Evolutionary conservation across 208 protist species (phyloP).

Genomic region (Trypanosoma theileri): DNA sequence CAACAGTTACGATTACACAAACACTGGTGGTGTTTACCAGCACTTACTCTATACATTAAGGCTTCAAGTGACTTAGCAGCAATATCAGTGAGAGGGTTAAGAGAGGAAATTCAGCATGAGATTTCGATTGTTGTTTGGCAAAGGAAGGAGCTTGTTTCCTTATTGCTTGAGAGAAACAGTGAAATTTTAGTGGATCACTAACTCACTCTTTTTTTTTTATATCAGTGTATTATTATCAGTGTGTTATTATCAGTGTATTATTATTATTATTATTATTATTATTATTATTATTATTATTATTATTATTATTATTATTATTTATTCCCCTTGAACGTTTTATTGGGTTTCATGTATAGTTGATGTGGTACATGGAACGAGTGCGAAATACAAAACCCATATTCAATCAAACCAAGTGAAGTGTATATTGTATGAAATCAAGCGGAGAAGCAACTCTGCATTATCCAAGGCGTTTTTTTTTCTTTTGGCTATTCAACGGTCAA

Average conservation of each 20-base stretch:
- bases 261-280: background rate
- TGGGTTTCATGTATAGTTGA: background rate
- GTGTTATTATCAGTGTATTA: background rate
- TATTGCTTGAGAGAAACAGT: background rate
- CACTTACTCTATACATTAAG: background rate
- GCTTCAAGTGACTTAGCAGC: background rate
- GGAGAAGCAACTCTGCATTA: no score
- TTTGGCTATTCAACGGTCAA: no score
- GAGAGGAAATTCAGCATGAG: background rate
- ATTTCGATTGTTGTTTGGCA: background rate
- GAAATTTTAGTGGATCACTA: background rate
- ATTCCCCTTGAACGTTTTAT: background rate
- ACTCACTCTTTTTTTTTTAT: background rate
- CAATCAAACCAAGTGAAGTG: background rate
- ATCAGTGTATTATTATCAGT: background rate
- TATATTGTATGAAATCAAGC: background rate
- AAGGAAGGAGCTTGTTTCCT: background rate
- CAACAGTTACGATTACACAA: constrained; percentile 2
- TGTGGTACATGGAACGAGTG: background rate
- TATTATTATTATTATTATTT: constrained; percentile 1
- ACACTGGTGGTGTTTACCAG: background rate
- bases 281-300: background rate
- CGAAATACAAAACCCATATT: background rate
- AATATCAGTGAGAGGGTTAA: background rate
- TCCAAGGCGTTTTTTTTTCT: no score